phyloP scores from a whole-genome alignment of 768 basidiomycete species.

The Boletus fagicola region DNA sequence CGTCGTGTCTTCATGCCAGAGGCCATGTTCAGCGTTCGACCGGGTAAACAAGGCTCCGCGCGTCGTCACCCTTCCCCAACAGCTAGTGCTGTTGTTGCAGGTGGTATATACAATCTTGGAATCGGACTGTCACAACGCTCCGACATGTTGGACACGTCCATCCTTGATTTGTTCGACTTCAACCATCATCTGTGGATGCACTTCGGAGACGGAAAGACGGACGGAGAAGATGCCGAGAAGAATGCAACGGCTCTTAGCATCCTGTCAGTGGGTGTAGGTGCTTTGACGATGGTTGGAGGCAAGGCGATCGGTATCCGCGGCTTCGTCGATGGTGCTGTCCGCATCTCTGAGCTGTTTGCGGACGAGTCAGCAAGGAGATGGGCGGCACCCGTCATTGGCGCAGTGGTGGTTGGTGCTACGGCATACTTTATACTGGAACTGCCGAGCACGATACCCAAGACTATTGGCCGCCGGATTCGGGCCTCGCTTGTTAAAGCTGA shows the following conservation, averaged over 20 bases:
- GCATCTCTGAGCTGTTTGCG: constrained; percentile 73
- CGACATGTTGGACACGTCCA: constrained; percentile 75
- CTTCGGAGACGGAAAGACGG: constrained; percentile 52
- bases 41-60: constrained; percentile 39
- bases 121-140: constrained; percentile 75
- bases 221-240: constrained; percentile 35
- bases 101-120: constrained; percentile 77
- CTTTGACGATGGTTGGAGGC: constrained; percentile 86
- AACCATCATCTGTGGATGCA: constrained; percentile 74
- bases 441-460: constrained; percentile 83
- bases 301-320: constrained; percentile 74
- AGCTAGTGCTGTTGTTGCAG: constrained; percentile 62
- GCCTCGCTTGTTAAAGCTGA: constrained; percentile 53
- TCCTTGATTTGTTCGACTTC: constrained; percentile 85
- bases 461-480: constrained; percentile 81
- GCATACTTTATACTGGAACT: constrained; percentile 86
- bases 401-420: constrained; percentile 65
- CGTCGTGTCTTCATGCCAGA: constrained; percentile 92
- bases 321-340: constrained; percentile 74
- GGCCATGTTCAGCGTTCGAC: constrained; percentile 83
- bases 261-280: constrained; percentile 77
- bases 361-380: constrained; percentile 82
- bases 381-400: constrained; percentile 84
- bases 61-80: constrained; percentile 36
- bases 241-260: constrained; percentile 64